Evolutionary conservation across 1,139 yeast species (phyloP), one percentile per base, ranked within the genome.

Genomic region (Geotrichum siamense): DNA sequence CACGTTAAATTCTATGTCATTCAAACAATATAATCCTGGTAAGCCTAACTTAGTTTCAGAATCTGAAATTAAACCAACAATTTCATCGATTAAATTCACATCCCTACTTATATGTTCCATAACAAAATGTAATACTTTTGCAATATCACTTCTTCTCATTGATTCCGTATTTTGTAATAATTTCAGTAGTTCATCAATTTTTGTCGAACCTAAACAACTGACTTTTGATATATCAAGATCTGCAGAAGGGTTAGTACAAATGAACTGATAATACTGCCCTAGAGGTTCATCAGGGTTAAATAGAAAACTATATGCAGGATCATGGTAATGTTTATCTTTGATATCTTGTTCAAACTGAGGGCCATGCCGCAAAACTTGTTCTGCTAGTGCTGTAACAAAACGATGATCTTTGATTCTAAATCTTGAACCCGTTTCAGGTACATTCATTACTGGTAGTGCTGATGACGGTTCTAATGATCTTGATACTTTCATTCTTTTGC

Each of bases 101-200:
- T 33, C 37, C 26, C 27, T 19, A 12, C 17, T 22, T 4, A 29
- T 52, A 42, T 58, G 55, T 16, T 55, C 53, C 26, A 59, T 47
- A 10, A 61, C 62, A 52, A 60, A 60, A 9, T 58, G 60, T 52
- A 55, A 56, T 21, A 57, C 51, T 9, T 62, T 52, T 3, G 63
- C 64, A 20, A 60, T 56, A 8, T 57, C 50, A 9, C 62, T 61
- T 15, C 64, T 48, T 13, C 58, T 53, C 36, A 45, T 42, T 12
- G 59, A 48, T 22, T 10, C 33, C n/a, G 52, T 49, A 39, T 57
- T 53, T 40, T 52, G 54, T 28, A 58, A 45, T 13, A 58, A 53
- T 12, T 54, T 47, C 26, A 47, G 45, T 33, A 58, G 43, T 38
- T 57, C 61, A 17, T 43, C 40, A 20, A 40, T 32, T 9, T 42